Percentiles rank a stretch among this genome's conserved stretches.
phyloP scores from a whole-genome alignment of 805 yeast species.

The Starmerella sp. region DNA sequence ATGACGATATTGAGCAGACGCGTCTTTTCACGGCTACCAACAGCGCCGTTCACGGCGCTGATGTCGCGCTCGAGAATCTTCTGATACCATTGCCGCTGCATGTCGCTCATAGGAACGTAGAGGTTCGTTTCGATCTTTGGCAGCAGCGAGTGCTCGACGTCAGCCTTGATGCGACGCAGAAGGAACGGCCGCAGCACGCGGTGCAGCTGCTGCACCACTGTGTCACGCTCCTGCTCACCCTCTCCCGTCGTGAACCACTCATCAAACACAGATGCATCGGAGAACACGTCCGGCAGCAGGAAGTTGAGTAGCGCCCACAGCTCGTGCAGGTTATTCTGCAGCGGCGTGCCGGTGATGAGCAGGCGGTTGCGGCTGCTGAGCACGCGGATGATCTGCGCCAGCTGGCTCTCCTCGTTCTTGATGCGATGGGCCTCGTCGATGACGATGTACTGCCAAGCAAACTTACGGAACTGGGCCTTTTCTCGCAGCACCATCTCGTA shows the following conservation, averaged over 20 bases:
- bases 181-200: slow-evolving; percentile 79
- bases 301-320: slow-evolving; percentile 91
- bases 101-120: slow-evolving; percentile 88
- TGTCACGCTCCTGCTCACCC: slow-evolving; percentile 52
- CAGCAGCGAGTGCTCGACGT: slow-evolving; percentile 78
- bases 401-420: slow-evolving; percentile 83
- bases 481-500: slow-evolving; percentile 91
- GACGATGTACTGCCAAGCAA: slow-evolving; percentile 86
- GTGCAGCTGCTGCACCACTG: slow-evolving; percentile 78
- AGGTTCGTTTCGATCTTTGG: slow-evolving; percentile 87
- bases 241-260: slow-evolving; percentile 54
- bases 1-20: slow-evolving; percentile 84
- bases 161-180: slow-evolving; percentile 79
- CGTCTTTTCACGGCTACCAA: slow-evolving; percentile 90
- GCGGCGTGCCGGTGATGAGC: slow-evolving; percentile 89
- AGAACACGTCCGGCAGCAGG: slow-evolving; percentile 85
- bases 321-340: slow-evolving; percentile 90
- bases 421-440: slow-evolving; percentile 97
- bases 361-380: slow-evolving; percentile 77
- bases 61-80: slow-evolving; percentile 81
- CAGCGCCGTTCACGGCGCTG: slow-evolving; percentile 91
- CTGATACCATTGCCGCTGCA: slow-evolving; percentile 90
- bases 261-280: slow-evolving; percentile 81
- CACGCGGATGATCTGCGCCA: slow-evolving; percentile 83
- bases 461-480: slow-evolving; percentile 63